A percentile compares a stretch with the other conserved stretches of the same genome.
These are phyloP conservation scores for Penicillium cinerascens DNA, from an alignment of 495 filamentous ascomycete species.

Conservation along the genomic window DNA sequence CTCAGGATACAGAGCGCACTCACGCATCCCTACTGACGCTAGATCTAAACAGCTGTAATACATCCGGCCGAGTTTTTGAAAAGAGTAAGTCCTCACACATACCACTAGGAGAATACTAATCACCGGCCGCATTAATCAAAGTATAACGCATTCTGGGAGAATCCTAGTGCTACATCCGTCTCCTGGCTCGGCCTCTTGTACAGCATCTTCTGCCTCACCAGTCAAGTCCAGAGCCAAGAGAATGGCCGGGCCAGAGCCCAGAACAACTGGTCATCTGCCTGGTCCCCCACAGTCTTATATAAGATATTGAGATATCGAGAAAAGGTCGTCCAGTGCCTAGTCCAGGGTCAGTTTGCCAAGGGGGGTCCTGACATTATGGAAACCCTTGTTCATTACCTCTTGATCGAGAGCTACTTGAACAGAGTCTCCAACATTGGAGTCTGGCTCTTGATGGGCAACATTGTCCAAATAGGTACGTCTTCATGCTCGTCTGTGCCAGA, in stretches of 20 bases:
- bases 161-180: constrained; percentile 14
- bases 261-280: no score
- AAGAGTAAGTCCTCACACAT: constrained; percentile 5
- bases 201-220: constrained; percentile 27
- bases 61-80: no score
- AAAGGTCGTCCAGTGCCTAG: constrained; percentile 29
- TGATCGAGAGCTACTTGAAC: no score
- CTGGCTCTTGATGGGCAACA: no score
- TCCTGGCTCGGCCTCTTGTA: constrained; percentile 33
- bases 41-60: no score
- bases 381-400: constrained; percentile 23
- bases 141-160: constrained; percentile 32
- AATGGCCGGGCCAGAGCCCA: constrained; percentile 1
- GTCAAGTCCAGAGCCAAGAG: constrained; percentile 5
- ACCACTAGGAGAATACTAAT: background rate
- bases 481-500: no score
- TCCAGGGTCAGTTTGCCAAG: constrained; percentile 27
- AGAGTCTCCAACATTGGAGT: no score
- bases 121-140: background rate
- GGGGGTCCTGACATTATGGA: constrained; percentile 25
- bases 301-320: constrained; percentile 13
- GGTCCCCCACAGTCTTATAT: no score
- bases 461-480: no score
- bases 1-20: no score
- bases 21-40: no score